Evolutionary conservation across 2,329 filamentous ascomycete genomes (phyloP), one percentile per base, ranked within the genome.

Genomic region (Aspergillus quadricinctus): DNA sequence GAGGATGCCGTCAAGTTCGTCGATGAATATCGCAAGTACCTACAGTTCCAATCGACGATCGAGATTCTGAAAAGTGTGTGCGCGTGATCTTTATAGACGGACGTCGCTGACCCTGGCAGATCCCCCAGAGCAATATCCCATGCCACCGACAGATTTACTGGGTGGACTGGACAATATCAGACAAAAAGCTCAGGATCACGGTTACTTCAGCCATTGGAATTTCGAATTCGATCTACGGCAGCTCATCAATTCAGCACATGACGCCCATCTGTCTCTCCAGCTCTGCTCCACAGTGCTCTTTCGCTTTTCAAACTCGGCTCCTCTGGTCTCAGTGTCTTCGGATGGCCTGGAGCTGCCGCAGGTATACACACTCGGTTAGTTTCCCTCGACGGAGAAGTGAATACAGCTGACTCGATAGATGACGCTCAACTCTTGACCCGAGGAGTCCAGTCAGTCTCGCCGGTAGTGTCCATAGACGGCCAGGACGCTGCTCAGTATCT

Each of bases 291-390:
- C 64, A n/a, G 55, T 57, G 1, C 60, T 72, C 5, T 85, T 87
- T 51, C 72, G 76, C 1, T 85, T 80, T 64, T 37, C 52, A 4
- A 56, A 63, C 23, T 57, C 60, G 25, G 43, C 64, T 6, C 75
- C 81, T 8, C 72, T 88, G 0, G 82, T 87, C 0, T 87, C 85
- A 0, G 77, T 87, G 7, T 88, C 84, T 1, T 61, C 72, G 3
- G 84, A 88, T 65, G 85, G 85, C n/a, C 68, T 75, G 19, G 77
- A 80, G 53, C 66, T 84, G 10, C 86, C 86, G 0, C 77, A 83
- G 56, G 74, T 86, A 2, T 87, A 83, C 49, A 52, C 23, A 60
- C 9, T 57, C 59, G n/a, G 46, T 53, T 9, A 8, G 41, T 40
- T 29, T 28, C 17, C 2, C 23, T 7, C 17, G 4, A 27, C 25